These are phyloP conservation scores for Wickerhamomyces xylosicus DNA, from an alignment of 805 yeast species.

Conservation along the genomic window DNA sequence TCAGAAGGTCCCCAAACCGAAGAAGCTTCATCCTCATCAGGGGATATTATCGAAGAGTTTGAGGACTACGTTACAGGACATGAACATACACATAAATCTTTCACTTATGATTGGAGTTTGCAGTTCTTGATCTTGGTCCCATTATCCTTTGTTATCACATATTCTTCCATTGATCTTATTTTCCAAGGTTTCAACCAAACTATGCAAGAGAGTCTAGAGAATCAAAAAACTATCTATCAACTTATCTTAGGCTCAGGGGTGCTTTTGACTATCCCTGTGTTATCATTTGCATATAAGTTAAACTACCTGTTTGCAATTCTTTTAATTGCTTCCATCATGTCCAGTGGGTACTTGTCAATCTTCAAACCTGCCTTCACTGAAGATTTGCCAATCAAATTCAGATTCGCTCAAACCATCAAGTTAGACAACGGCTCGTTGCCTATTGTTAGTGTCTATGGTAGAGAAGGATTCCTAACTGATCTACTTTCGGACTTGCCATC, in stretches of 20 bases:
- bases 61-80: conserved; percentile 6
- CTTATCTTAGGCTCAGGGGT: conserved; percentile 25
- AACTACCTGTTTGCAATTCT: conserved; percentile 38
- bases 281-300: conserved; percentile 64
- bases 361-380: conserved; percentile 48
- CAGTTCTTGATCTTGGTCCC: conserved; percentile 69
- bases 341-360: conserved; percentile 29
- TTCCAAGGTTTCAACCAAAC: conserved; percentile 63
- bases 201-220: conserved; percentile 48
- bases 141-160: conserved; percentile 42
- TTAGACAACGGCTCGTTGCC: conserved; percentile 23
- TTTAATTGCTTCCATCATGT: conserved; percentile 26
- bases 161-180: conserved; percentile 38
- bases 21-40: conserved; percentile 7
- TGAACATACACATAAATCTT: conserved; percentile 24
- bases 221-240: conserved; percentile 30
- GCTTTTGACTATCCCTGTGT: conserved; percentile 35
- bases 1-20: conserved; percentile 10
- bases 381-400: conserved; percentile 56
- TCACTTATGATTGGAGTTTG: conserved; percentile 71
- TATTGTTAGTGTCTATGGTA: conserved; percentile 37
- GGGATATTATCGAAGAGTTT: neutral
- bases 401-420: conserved; percentile 57
- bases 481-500: conserved; percentile 58
- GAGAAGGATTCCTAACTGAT: conserved; percentile 35